Evolutionary conservation across 345 rosid genomes (phyloP).

Genomic region (Gossypium sturtianum): DNA sequence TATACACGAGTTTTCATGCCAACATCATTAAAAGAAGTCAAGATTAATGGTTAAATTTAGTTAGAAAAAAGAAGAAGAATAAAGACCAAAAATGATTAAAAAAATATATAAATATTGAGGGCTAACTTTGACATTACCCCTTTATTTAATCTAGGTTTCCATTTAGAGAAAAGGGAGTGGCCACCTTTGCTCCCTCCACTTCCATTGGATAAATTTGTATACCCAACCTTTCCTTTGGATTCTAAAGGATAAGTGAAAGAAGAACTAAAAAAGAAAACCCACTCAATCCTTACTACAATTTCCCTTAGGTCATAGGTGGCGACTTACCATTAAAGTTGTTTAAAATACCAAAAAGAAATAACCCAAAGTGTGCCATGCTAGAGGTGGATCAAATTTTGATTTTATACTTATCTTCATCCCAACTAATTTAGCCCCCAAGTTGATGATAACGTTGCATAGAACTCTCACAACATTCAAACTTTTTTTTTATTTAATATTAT

Average conservation of each 20-base stretch:
- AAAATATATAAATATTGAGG: no score
- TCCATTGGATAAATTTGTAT: conserved; percentile 20
- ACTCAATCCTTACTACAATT: conserved; percentile 1
- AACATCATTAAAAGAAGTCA: no score
- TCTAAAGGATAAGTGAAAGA: conserved; percentile 3
- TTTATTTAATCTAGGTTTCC: neutral
- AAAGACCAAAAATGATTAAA: no score
- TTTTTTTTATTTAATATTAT: no score
- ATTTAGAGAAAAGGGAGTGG: conserved; percentile 19
- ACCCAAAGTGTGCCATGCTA: conserved; percentile 16
- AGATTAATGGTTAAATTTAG: no score
- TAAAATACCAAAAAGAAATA: conserved; percentile 19
- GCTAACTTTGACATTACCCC: neutral
- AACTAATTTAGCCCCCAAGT: neutral
- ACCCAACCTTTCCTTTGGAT: conserved; percentile 19
- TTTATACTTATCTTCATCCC: conserved; percentile 13
- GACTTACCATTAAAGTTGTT: neutral
- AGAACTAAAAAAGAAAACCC: conserved; percentile 16
- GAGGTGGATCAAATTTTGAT: conserved; percentile 29
- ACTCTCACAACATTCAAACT: neutral
- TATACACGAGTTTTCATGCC: no score
- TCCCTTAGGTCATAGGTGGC: conserved; percentile 1
- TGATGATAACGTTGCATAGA: conserved; percentile 3
- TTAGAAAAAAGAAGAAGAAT: no score
- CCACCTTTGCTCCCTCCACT: conserved; percentile 25